phyloP scores from a whole-genome alignment of 768 basidiomycete species.

The Fistulinella prunicolor region DNA sequence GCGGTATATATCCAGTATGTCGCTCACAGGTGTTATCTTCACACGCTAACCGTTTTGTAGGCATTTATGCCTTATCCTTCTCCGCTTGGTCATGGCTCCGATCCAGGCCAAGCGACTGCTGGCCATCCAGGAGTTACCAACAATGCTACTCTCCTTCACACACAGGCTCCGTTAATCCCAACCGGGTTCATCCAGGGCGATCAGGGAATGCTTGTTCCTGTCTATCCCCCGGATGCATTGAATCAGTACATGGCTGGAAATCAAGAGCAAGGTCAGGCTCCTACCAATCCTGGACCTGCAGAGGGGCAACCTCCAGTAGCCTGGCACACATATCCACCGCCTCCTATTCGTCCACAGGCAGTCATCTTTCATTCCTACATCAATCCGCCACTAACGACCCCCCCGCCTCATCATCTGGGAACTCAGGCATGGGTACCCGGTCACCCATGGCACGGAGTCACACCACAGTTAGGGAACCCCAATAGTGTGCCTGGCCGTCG shows the following conservation, averaged over 20 bases:
- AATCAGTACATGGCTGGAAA: conserved; percentile 62
- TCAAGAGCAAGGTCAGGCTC: conserved; percentile 26
- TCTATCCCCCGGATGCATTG: conserved; percentile 68
- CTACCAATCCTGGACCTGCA: conserved; percentile 19
- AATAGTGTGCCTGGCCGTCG: conserved; percentile 16
- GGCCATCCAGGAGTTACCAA: conserved; percentile 17
- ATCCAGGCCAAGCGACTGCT: conserved; percentile 23
- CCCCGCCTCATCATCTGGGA: conserved; percentile 18
- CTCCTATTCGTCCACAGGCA: conserved; percentile 31
- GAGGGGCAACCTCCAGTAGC: conserved; percentile 30
- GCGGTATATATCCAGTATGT: conserved; percentile 48
- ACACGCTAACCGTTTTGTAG: conserved; percentile 27
- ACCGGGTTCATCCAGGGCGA: conserved; percentile 72
- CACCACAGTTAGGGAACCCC: conserved; percentile 15
- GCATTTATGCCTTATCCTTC: conserved; percentile 51
- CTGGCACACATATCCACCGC: conserved; percentile 35
- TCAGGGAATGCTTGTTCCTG: conserved; percentile 66
- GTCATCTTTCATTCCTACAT: conserved; percentile 31
- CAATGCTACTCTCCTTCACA: conserved; percentile 15
- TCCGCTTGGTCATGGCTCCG: conserved; percentile 29
- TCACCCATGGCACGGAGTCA: conserved; percentile 22
- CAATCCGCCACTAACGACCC: conserved; percentile 19
- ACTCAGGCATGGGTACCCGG: conserved; percentile 27
- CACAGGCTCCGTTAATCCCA: conserved; percentile 57
- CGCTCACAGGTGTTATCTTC: background rate